phyloP scores from a whole-genome alignment of 345 rosid genomes.

The Arabis hirsuta region DNA sequence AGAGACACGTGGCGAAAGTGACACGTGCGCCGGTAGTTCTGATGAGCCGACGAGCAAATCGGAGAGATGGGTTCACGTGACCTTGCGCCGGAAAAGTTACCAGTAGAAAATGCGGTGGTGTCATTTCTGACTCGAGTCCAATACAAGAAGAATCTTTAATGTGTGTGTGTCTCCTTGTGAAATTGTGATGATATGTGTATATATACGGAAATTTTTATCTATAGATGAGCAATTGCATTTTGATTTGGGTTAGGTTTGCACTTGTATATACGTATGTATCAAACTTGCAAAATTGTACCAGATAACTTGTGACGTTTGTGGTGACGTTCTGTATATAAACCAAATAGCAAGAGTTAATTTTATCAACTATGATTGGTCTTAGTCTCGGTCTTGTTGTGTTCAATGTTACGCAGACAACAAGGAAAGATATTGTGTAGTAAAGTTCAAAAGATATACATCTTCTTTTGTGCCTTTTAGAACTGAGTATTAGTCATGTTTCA shows the following conservation, averaged over 20 bases:
- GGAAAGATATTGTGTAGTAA: neutral
- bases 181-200: neutral
- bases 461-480: neutral
- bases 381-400: too few relatives aligned
- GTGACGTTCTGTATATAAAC: slow-evolving; percentile 17
- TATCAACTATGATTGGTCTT: too few relatives aligned
- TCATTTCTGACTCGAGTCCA: slow-evolving; percentile 28
- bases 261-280: neutral
- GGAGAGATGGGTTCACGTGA: slow-evolving; percentile 76
- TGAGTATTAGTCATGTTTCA: too few relatives aligned
- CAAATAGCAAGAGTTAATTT: neutral
- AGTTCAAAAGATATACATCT: slow-evolving; percentile 18
- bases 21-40: slow-evolving; percentile 50
- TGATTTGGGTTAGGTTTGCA: neutral
- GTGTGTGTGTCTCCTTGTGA: neutral
- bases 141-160: slow-evolving; percentile 1
- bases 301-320: slow-evolving; percentile 31
- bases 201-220: neutral
- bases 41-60: slow-evolving; percentile 60
- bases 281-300: slow-evolving; percentile 9
- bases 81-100: slow-evolving; percentile 66
- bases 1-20: slow-evolving; percentile 53
- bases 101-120: slow-evolving; percentile 55
- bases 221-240: slow-evolving; percentile 27
- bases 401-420: neutral